Evolutionary conservation across 148 eudicot genomes (phyloP), one percentile per base, ranked within the genome.

Genomic region (Heliosperma pusillum): DNA sequence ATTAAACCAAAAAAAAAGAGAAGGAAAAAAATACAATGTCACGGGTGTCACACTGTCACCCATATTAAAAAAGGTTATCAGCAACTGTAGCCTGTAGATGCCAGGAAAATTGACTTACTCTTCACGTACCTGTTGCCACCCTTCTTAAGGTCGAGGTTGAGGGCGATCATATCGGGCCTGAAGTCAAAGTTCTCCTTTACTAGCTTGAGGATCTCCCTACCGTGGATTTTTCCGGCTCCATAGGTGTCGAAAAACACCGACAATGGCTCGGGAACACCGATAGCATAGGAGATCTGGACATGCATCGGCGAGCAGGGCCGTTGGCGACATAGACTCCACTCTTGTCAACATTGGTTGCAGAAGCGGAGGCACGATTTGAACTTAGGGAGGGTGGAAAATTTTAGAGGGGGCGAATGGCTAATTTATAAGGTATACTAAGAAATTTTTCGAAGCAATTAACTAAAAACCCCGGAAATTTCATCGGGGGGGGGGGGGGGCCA

Each of bases 141-240:
- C n/a, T n/a, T n/a, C n/a, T n/a, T n/a, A n/a, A n/a, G n/a, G n/a
- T n/a, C n/a, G n/a, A n/a, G 87, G 76, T 73, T 65, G 44, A 68
- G 69, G 75, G 84, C 83, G n/a, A 84, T 81, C 87, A 84, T 84
- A 16, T 84, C 87, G 0, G 87, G 87, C 82, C 87, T 81, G 76
- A 84, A 84, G 50, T 84, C 87, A 8, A 84, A 84, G 80, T 47
- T 81, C 82, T 84, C 87, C 84, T 81, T 84, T 24, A 84, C 87
- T 7, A 84, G 76, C 76, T 79, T 66, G 21, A 84, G 82, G 44
- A 84, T 84, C 36, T 84, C 87, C 80, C 67, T 84, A 76, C 81
- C 87, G 0, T 66, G 82, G 70, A 84, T 84, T 74, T 76, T 81
- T 57, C 87, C 87, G 3, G 87, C 81, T 40, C 82, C 84, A 20